A percentile compares a stretch with the other conserved stretches of the same genome.
These are phyloP conservation scores for Pelargonium myrrhifolium DNA, from an alignment of 441 rosid species.

Conservation along the genomic window DNA sequence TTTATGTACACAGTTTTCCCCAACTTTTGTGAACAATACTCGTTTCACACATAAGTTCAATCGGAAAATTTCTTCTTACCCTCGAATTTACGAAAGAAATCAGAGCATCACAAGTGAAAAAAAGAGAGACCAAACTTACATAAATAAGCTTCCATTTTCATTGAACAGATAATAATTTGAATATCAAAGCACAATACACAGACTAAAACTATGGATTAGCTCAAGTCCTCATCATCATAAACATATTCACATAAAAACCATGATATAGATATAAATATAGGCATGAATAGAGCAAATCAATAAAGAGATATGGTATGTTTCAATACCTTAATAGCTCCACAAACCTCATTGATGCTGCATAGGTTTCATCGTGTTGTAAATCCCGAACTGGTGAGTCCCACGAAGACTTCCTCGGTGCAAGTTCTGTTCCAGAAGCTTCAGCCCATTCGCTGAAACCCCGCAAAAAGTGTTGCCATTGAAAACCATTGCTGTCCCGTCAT, in stretches of 20 bases:
- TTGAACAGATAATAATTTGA: slow-evolving; percentile 28
- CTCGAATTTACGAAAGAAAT: slow-evolving; percentile 4
- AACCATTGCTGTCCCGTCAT: slow-evolving; percentile 26
- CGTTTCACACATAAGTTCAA: slow-evolving; percentile 16
- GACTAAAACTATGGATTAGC: slow-evolving; percentile 26
- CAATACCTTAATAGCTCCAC: slow-evolving; percentile 18
- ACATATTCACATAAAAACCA: slow-evolving; percentile 35
- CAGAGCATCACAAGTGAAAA: slow-evolving; percentile 12
- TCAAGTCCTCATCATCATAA: slow-evolving; percentile 14
- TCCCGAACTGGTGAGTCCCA: slow-evolving; percentile 47
- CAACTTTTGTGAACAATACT: background rate
- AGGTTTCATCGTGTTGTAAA: slow-evolving; percentile 48
- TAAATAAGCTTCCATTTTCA: slow-evolving; percentile 24
- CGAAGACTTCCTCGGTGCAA: slow-evolving; percentile 33
- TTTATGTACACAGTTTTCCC: too few relatives aligned
- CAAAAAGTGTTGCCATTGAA: slow-evolving; percentile 37
- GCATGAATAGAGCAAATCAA: slow-evolving; percentile 17
- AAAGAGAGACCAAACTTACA: slow-evolving; percentile 18
- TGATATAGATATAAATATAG: slow-evolving; percentile 2
- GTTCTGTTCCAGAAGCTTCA: slow-evolving; percentile 57
- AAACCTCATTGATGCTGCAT: slow-evolving; percentile 41
- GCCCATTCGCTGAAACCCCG: slow-evolving; percentile 45
- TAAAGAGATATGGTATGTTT: slow-evolving; percentile 14
- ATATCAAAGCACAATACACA: slow-evolving; percentile 23
- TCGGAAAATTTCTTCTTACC: slow-evolving; percentile 16